These are phyloP conservation scores for Schizochytrium sp. DNA, from an alignment of 108 stramenopile genomes.

Conservation along the genomic window DNA sequence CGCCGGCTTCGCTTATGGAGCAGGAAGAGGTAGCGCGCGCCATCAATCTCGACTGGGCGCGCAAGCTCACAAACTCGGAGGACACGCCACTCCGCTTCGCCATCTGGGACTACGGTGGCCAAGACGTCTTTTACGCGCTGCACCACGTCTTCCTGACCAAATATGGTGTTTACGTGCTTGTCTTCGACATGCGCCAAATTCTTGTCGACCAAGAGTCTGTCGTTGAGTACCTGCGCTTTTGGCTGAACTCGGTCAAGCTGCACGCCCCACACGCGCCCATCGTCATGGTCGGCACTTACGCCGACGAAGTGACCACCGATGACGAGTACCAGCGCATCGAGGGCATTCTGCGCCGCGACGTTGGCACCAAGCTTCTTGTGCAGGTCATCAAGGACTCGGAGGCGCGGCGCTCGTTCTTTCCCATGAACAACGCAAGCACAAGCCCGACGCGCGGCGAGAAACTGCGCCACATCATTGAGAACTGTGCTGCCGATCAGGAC, in stretches of 20 bases:
- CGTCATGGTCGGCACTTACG: background rate
- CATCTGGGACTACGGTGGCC: constrained; percentile 15
- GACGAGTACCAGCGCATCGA: background rate
- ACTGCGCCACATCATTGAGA: background rate
- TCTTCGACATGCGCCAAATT: background rate
- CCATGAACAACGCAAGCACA: background rate
- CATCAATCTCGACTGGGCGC: background rate
- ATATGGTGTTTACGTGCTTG: background rate
- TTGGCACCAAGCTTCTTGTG: background rate
- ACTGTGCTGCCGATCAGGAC: background rate
- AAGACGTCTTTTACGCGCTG: background rate
- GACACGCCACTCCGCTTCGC: background rate
- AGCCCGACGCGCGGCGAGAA: background rate
- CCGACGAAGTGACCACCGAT: background rate
- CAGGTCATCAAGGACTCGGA: background rate
- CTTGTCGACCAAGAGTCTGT: background rate
- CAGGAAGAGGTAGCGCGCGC: background rate
- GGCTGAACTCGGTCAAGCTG: background rate
- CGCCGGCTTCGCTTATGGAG: background rate
- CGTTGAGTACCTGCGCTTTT: background rate
- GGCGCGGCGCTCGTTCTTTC: background rate
- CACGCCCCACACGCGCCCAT: background rate
- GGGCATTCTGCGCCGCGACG: background rate
- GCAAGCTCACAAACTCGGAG: background rate
- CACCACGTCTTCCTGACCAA: background rate